Conservation (phyloP, 495 filamentous ascomycete genomes). For the Tricharina praecox region DNA sequence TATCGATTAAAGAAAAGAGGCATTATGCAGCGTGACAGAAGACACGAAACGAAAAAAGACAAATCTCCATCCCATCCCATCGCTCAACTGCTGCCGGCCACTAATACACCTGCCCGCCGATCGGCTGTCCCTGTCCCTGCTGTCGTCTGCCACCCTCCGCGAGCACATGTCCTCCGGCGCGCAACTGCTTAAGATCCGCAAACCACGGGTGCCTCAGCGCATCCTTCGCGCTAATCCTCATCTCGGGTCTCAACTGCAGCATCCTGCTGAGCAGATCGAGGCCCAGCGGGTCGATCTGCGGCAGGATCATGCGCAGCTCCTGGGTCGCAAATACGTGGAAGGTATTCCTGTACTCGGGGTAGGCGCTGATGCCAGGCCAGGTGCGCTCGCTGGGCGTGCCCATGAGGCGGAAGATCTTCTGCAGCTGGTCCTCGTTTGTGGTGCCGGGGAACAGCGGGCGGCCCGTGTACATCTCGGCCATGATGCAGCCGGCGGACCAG, state of each 20-base stretch:
- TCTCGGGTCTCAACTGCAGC: slow-evolving; percentile 84
- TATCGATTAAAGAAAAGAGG: too few species aligned
- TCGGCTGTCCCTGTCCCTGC: slow-evolving; percentile 18
- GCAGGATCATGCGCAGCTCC: slow-evolving; percentile 65
- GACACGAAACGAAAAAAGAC: background rate
- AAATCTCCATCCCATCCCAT: too few species aligned
- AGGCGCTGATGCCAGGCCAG: slow-evolving; percentile 78
- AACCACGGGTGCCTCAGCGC: slow-evolving; percentile 89
- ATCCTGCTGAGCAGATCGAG: slow-evolving; percentile 74
- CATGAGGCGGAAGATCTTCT: slow-evolving; percentile 95
- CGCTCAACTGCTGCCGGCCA: background rate
- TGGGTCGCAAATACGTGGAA: slow-evolving; percentile 95
- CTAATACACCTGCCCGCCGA: slow-evolving; percentile 6
- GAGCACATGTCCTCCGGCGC: slow-evolving; percentile 15
- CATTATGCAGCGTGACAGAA: too few species aligned
- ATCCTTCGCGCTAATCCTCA: slow-evolving; percentile 68
- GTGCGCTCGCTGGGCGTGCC: slow-evolving; percentile 81
- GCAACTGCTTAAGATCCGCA: slow-evolving; percentile 24
- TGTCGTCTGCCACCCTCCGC: slow-evolving; percentile 4
- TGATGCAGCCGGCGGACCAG: slow-evolving; percentile 94
- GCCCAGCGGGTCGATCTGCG: slow-evolving; percentile 71
- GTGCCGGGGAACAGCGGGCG: slow-evolving; percentile 86
- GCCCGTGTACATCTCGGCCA: slow-evolving; percentile 96
- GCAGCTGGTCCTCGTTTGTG: slow-evolving; percentile 87
- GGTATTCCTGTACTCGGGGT: slow-evolving; percentile 84